Percentiles rank a stretch among this genome's conserved stretches.
Conservation (phyloP, 257 asterid species). For the Lithospermum erythrorhizon region DNA sequence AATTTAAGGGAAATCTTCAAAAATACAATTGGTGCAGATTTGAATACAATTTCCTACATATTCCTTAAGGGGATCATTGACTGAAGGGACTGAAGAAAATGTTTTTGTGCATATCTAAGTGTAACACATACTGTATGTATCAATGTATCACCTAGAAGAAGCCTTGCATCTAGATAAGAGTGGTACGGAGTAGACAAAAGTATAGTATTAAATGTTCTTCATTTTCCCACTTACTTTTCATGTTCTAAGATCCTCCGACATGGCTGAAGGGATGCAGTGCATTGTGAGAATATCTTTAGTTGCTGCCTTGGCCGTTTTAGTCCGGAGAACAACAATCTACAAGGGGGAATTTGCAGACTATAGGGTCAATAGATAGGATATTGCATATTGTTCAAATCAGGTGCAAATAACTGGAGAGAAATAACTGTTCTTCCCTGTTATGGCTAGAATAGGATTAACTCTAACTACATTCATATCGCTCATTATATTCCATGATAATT, state of each 20-base stretch:
- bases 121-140: no score
- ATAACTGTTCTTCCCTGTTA: neutral
- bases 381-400: no score
- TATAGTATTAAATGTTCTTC: neutral
- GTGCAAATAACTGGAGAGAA: no score
- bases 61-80: no score
- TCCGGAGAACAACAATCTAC: constrained; percentile 20
- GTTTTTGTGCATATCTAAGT: neutral
- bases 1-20: no score
- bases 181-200: neutral
- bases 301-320: constrained; percentile 19
- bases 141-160: no score
- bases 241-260: constrained; percentile 18
- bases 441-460: no score
- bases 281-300: constrained; percentile 19
- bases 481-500: neutral
- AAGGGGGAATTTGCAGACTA: neutral
- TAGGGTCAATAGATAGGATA: no score
- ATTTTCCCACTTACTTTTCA: neutral
- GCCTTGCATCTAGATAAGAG: neutral
- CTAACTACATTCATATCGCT: neutral
- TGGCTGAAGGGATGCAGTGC: constrained; percentile 23
- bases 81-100: neutral
- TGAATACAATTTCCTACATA: no score
- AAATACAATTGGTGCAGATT: neutral